phyloP scores from a whole-genome alignment of 805 yeast species.

The Candida koratica region DNA sequence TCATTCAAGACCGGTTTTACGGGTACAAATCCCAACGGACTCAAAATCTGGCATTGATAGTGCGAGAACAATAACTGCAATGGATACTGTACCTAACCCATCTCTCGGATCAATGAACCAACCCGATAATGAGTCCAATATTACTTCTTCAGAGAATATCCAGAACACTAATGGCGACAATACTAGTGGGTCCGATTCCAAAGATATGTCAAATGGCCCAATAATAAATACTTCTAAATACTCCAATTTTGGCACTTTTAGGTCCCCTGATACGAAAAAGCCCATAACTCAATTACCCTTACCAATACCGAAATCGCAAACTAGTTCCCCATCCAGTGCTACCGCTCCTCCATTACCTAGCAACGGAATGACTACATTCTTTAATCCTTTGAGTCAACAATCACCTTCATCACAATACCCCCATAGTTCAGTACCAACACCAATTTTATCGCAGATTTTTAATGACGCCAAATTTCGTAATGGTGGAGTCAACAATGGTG shows the following conservation, averaged over 20 bases:
- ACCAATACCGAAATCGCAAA: constrained; percentile 36
- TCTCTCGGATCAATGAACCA: constrained; percentile 4
- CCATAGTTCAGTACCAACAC: constrained; percentile 26
- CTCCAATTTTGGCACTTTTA: constrained; percentile 22
- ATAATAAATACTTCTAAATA: constrained; percentile 19
- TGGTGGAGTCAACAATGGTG: neutral
- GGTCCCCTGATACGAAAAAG: constrained; percentile 28
- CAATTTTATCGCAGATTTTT: constrained; percentile 32
- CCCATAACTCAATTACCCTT: constrained; percentile 33
- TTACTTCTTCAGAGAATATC: constrained; percentile 1
- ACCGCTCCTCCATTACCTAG: constrained; percentile 38
- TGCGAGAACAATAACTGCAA: constrained; percentile 45
- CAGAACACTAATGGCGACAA: constrained; percentile 3
- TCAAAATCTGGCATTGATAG: constrained; percentile 33
- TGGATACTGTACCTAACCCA: constrained; percentile 22
- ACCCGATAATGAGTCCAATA: constrained; percentile 1
- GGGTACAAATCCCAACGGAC: constrained; percentile 63
- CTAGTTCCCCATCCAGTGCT: constrained; percentile 37
- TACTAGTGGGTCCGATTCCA: constrained; percentile 12
- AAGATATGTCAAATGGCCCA: constrained; percentile 10
- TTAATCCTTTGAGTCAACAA: constrained; percentile 24
- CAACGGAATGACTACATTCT: constrained; percentile 20
- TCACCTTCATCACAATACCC: constrained; percentile 23
- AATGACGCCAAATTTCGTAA: constrained; percentile 13
- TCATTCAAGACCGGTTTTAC: constrained; percentile 50